phyloP scores from a whole-genome alignment of 495 filamentous ascomycete species.

The Cryomyces antarcticus region DNA sequence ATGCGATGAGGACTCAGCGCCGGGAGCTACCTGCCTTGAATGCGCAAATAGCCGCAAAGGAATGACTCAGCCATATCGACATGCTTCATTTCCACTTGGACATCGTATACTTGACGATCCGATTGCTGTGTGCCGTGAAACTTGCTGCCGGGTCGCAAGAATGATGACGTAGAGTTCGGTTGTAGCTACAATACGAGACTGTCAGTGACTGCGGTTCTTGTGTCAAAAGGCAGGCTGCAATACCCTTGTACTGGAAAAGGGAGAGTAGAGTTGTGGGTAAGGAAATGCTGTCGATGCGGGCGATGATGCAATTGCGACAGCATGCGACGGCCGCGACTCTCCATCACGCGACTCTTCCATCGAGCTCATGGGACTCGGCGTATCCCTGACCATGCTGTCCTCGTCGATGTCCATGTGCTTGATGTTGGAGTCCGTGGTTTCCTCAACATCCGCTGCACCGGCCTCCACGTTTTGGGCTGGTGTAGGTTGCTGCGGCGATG shows the following conservation, averaged over 20 bases:
- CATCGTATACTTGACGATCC: conserved; percentile 75
- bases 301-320: too few species aligned
- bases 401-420: conserved; percentile 8
- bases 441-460: neutral
- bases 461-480: conserved; percentile 5
- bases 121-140: conserved; percentile 86
- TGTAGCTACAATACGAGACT: conserved; percentile 24
- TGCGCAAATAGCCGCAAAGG: conserved; percentile 85
- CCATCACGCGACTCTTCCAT: conserved; percentile 10
- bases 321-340: neutral
- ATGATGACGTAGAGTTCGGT: conserved; percentile 52
- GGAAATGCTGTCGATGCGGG: too few species aligned
- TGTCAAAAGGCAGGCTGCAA: neutral
- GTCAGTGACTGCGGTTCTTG: conserved; percentile 2
- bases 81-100: conserved; percentile 92
- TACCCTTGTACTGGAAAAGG: neutral
- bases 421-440: conserved; percentile 2
- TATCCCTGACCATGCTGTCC: conserved; percentile 13
- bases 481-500: conserved; percentile 10
- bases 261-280: too few species aligned
- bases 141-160: conserved; percentile 67
- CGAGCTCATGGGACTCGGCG: conserved; percentile 14
- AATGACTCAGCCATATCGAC: conserved; percentile 91
- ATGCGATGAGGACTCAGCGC: neutral
- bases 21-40: conserved; percentile 48